A percentile compares a stretch with the other conserved stretches of the same genome.
phyloP scores from a whole-genome alignment of 148 eudicot species.

The Fagopyrum esculentum region DNA sequence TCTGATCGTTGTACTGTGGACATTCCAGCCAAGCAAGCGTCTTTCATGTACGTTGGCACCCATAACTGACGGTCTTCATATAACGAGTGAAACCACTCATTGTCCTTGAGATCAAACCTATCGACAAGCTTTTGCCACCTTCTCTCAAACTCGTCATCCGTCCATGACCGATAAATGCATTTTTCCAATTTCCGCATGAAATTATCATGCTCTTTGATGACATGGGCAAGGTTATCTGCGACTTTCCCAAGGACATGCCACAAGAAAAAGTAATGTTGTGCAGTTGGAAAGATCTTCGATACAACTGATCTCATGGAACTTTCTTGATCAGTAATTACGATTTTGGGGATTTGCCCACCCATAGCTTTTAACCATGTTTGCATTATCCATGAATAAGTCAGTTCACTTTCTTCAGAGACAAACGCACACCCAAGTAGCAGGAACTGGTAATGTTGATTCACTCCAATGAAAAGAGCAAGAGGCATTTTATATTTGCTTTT shows the following conservation, averaged over 20 bases:
- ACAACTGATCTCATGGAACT: slow-evolving; percentile 43
- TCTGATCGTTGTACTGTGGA: slow-evolving; percentile 69
- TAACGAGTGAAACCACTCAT: slow-evolving; percentile 59
- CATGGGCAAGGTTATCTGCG: slow-evolving; percentile 56
- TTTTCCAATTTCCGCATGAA: slow-evolving; percentile 64
- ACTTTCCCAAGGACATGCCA: slow-evolving; percentile 77
- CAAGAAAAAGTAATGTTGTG: slow-evolving; percentile 62
- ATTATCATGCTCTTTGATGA: slow-evolving; percentile 61
- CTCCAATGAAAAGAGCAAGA: slow-evolving; percentile 78
- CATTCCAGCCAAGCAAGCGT: slow-evolving; percentile 76
- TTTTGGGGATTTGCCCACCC: slow-evolving; percentile 84
- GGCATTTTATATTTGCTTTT: slow-evolving; percentile 93
- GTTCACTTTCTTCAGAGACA: slow-evolving; percentile 60
- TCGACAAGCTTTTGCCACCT: slow-evolving; percentile 75
- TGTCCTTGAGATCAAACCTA: slow-evolving; percentile 59
- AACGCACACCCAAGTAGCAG: slow-evolving; percentile 94
- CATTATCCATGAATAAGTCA: slow-evolving; percentile 72
- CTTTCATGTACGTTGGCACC: slow-evolving; percentile 73
- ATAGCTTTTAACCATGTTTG: slow-evolving; percentile 81
- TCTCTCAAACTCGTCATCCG: slow-evolving; percentile 72
- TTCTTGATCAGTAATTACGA: slow-evolving; percentile 72
- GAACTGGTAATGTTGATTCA: slow-evolving; percentile 92
- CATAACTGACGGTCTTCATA: slow-evolving; percentile 64
- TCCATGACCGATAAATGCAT: slow-evolving; percentile 77
- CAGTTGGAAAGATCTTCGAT: slow-evolving; percentile 60